Evolutionary conservation across 164 flowering plant genomes (phyloP), one percentile per base, ranked within the genome.

Genomic region (Euptelea pleiosperma): DNA sequence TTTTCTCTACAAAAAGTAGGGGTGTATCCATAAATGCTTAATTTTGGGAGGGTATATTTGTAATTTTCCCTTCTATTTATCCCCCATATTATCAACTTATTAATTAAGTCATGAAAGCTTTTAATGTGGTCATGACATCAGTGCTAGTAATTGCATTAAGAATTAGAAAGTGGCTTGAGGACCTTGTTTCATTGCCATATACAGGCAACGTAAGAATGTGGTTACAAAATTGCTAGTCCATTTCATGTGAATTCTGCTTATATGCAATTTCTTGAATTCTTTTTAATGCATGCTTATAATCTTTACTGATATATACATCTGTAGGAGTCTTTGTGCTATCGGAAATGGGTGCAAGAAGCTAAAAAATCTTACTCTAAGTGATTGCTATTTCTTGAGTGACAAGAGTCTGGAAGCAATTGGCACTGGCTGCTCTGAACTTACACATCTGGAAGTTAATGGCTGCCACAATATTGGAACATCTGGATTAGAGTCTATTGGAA

Each of bases 381-480:
- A 85, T 64, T 92, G 98, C 73, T 74, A 75, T 76, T 80, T 84
- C 65, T 70, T 89, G 65, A 87, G 84, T 53, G 92, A 86, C 70
- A 80, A 73, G 67, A 81, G 91, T 63, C 79, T 92, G 66, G 87
- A 84, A 65, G 82, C 90, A 57, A 73, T 92, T 71, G 91, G 96
- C 22, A 43, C 58, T 57, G 96, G 96, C 60, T 92, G 96, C 76
- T 45, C 77, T 25, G 86, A 77, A 57, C 93, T 92, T 39, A 80
- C 83, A 14, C 87, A 80, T 78, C 89, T 92, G 66, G 96, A 92
- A 79, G 80, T 92, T 29, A 87, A 86, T 77, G 93, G 96, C 44
- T 87, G 98, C 75, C 96, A 85, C 68, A 79, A 83, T 56, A 80
- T 92, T 71, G 96, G 94, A 58, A 80, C 96, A 53, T 16, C 58